A percentile compares a stretch with the other conserved stretches of the same genome.
Conservation (phyloP, 2,329 filamentous ascomycete genomes). For the Penicillium sp. region DNA sequence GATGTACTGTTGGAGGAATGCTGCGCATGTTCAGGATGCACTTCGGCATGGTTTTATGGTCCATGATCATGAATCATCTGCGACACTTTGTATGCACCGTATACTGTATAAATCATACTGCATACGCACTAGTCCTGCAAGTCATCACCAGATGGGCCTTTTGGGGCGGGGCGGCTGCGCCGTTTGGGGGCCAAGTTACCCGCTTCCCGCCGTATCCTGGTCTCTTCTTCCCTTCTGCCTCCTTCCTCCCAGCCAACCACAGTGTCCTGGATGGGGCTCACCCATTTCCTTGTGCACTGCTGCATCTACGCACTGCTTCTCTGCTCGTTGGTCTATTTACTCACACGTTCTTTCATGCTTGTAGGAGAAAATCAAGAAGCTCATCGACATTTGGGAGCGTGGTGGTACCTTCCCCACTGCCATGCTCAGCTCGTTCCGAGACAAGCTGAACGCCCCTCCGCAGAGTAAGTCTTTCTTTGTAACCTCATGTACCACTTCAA, state of each 20-base stretch:
- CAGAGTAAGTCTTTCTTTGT: constrained; percentile 62
- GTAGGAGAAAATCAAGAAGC: constrained; percentile 94
- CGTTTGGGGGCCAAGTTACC: constrained; percentile 19
- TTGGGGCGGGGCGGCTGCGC: background rate
- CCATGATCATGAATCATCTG: background rate
- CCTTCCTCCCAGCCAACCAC: background rate
- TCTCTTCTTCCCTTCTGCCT: background rate
- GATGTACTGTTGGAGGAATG: background rate
- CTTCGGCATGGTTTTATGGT: background rate
- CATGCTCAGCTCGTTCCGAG: constrained; percentile 81
- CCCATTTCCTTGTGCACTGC: background rate
- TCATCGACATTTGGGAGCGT: constrained; percentile 98
- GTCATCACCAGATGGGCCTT: constrained; percentile 23
- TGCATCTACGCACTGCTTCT: background rate
- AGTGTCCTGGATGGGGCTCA: background rate
- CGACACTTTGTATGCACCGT: background rate
- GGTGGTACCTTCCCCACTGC: constrained; percentile 83
- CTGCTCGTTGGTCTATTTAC: constrained; percentile 28
- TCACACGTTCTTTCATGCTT: constrained; percentile 57
- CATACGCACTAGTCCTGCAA: constrained; percentile 52
- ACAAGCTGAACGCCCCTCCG: constrained; percentile 69
- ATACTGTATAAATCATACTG: too few species aligned
- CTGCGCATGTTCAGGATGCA: background rate
- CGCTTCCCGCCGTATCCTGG: background rate
- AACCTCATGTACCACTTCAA: background rate